Evolutionary conservation across 768 basidiomycete species (phyloP).

Genomic region (Suillus luteus): DNA sequence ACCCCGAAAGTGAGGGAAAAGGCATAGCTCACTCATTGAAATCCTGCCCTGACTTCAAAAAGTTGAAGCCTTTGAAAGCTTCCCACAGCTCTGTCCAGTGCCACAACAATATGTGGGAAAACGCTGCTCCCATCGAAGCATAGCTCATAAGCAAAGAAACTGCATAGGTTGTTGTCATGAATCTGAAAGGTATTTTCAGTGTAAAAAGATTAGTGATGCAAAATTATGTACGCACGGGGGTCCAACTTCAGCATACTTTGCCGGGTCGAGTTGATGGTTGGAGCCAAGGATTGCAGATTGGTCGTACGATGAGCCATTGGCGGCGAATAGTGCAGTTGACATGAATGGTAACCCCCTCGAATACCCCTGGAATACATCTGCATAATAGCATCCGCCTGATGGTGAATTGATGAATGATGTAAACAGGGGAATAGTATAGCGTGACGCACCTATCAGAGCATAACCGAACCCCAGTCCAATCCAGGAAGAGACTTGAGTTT

Average conservation of each 20-base stretch:
- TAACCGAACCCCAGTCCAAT: constrained; percentile 24
- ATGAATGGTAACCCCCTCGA: constrained; percentile 43
- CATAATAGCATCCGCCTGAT: constrained; percentile 31
- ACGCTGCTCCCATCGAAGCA: constrained; percentile 30
- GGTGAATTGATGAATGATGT: not conserved
- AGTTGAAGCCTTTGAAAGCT: constrained; percentile 21
- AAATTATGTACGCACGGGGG: constrained; percentile 13
- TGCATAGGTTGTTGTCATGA: constrained; percentile 21
- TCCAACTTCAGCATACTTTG: constrained; percentile 16
- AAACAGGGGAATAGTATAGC: not conserved
- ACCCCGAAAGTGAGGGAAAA: not conserved
- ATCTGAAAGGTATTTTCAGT: constrained; percentile 13
- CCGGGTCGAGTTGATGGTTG: constrained; percentile 15
- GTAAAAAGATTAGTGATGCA: constrained; percentile 9
- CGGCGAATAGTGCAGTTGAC: constrained; percentile 48
- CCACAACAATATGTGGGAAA: constrained; percentile 53
- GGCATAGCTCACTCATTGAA: constrained; percentile 5
- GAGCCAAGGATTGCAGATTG: constrained; percentile 18
- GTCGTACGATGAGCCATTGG: constrained; percentile 17
- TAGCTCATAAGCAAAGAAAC: constrained; percentile 16
- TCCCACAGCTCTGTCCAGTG: constrained; percentile 47
- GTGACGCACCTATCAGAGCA: constrained; percentile 36
- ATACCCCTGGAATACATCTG: constrained; percentile 45
- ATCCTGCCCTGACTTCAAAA: constrained; percentile 28
- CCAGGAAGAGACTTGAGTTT: constrained; percentile 40